A percentile compares a stretch with the other conserved stretches of the same genome.
These are phyloP conservation scores for Linnemannia hyalina DNA, from an alignment of 192 early-diverging fungal species.

Conservation along the genomic window DNA sequence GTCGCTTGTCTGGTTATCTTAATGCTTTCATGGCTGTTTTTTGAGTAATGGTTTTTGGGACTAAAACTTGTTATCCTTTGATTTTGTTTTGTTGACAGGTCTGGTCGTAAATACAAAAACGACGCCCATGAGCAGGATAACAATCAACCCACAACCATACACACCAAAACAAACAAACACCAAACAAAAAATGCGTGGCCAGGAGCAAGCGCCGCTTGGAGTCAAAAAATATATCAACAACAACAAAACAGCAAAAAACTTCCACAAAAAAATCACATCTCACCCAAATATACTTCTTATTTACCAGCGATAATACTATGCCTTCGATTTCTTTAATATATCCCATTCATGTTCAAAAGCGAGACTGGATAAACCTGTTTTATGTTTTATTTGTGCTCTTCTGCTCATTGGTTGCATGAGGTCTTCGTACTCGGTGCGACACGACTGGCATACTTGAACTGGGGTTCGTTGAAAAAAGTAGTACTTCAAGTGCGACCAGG, in stretches of 20 bases:
- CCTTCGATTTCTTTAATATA: not conserved
- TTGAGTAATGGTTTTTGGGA: not conserved
- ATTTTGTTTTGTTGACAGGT: not conserved
- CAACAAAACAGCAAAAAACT: not conserved
- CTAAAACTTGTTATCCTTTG: not conserved
- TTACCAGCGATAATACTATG: not conserved
- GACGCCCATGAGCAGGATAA: not conserved
- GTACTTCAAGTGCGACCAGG: not conserved
- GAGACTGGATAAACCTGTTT: not conserved
- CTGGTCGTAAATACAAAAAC: not conserved
- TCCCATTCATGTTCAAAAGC: not conserved
- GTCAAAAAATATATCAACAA: not conserved
- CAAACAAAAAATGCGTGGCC: not conserved
- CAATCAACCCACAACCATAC: not conserved
- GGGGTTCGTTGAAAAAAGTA: not conserved
- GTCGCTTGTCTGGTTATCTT: not conserved
- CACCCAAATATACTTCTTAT: slow-evolving; percentile 2
- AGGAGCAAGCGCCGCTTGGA: not conserved
- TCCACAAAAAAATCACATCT: not conserved
- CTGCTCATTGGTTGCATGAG: not conserved
- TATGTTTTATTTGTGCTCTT: not conserved
- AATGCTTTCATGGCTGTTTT: not conserved
- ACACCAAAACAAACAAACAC: not conserved
- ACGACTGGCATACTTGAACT: not conserved
- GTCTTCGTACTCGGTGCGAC: not conserved